Base-by-base conservation (phyloP, 805 yeast genomes). In the Lachancea meyersii region DNA sequence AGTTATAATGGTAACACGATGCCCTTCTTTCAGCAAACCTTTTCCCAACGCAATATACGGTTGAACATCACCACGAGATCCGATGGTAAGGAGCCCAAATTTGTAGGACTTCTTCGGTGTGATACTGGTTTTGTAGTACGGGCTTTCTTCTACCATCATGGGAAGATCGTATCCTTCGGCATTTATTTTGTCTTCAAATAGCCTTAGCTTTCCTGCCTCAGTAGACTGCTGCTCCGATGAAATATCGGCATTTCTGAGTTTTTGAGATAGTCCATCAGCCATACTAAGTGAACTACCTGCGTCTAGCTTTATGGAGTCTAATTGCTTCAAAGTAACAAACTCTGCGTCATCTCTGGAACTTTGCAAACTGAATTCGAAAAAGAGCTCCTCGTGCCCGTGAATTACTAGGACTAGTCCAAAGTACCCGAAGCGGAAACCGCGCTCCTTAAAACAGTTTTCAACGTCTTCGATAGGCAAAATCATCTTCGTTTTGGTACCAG, bases 61-160 rank as follows among this genome's bases (percentile, higher is more conserved):
- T 63, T 91, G 97, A 5, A 91, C 97, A 63, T 91, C 97, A 26
- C 97, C 97, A 45, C 97, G 72, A 0, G 96, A 87, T 0, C 97
- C 97, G 53, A 91, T 91, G 0, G 97, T 91, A 45, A 91, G 63
- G 37, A 87, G 65, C 0, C 84, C 80, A 54, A 89, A 75, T 22
- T 72, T 73, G 52, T 73, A 74, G 2, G 77, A 63, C 39, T 75
- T 70, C 1, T 70, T 57, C 0, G 95, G 84, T 44, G 67, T 70
- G 24, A 77, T 64, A 35, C 65, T 73, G 0, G 77, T 75, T 35
- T 71, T 68, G 45, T 69, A 61, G 46, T 70, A 67, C 0, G 86
- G 85, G 37, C 77, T 76, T 38, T 79, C 83, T 52, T 81, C 88
- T 38, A 83, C 62, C 19, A 84, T 72, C 10, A 85, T 69, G 0